Conservation (phyloP, 2,329 filamentous ascomycete genomes). For the Ustulina deusta region DNA sequence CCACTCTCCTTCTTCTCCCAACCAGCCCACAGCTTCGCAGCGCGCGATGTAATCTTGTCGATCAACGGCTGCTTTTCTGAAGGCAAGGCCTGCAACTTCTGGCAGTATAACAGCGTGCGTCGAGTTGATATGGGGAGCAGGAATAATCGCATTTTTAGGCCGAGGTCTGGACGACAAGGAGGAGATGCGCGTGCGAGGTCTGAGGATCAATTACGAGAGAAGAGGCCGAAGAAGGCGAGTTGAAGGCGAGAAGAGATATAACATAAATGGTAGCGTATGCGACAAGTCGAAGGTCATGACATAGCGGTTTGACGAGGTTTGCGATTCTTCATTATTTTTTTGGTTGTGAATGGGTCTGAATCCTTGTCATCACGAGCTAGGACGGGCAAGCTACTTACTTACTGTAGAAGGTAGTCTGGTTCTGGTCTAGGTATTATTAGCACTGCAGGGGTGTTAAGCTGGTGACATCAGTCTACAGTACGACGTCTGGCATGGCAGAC, state of each 20-base stretch:
- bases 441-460: constrained; percentile 7
- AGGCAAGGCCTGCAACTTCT: constrained; percentile 73
- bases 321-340: background rate
- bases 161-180: constrained; percentile 10
- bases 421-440: constrained; percentile 17
- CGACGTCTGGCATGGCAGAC: no score
- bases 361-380: background rate
- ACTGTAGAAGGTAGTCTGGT: background rate
- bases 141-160: constrained; percentile 82
- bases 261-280: constrained; percentile 2
- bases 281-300: constrained; percentile 16
- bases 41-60: constrained; percentile 78
- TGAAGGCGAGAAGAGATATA: background rate
- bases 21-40: constrained; percentile 80
- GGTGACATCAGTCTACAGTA: constrained; percentile 19
- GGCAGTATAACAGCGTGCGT: constrained; percentile 91
- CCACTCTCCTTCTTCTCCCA: constrained; percentile 88
- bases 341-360: constrained; percentile 9
- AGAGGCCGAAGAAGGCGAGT: background rate
- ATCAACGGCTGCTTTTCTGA: constrained; percentile 66
- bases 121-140: constrained; percentile 92
- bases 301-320: constrained; percentile 16
- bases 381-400: background rate
- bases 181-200: background rate
- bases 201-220: background rate